These are phyloP conservation scores for Lagenaria siceraria DNA, from an alignment of 306 rosid genomes.

Conservation along the genomic window DNA sequence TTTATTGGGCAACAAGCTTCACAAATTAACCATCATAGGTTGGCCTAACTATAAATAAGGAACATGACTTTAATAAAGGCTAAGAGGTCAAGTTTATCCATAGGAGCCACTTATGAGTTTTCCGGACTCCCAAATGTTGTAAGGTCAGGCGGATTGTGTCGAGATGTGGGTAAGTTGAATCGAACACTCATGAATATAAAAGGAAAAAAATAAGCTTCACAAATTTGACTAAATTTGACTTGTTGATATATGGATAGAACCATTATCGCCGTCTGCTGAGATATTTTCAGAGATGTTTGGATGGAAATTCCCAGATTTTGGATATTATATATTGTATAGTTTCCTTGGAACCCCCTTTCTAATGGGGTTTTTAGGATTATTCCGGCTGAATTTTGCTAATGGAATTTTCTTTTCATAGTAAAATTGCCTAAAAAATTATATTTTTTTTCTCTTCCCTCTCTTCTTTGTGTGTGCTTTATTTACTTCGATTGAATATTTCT, in stretches of 20 bases:
- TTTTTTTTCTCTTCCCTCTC: background rate
- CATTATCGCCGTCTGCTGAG: background rate
- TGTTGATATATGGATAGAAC: too few species aligned
- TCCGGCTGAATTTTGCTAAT: background rate
- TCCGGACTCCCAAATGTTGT: too few species aligned
- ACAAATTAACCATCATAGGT: background rate
- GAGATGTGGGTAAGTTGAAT: too few species aligned
- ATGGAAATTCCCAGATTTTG: background rate
- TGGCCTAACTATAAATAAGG: too few species aligned
- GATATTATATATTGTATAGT: background rate
- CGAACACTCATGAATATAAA: too few species aligned
- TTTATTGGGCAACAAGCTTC: background rate
- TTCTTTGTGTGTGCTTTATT: background rate
- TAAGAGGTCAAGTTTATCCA: too few species aligned
- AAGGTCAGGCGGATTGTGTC: too few species aligned
- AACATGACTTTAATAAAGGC: too few species aligned
- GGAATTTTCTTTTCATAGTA: background rate
- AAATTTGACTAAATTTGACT: too few species aligned
- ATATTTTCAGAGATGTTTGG: background rate
- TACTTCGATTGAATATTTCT: background rate
- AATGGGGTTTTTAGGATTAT: background rate
- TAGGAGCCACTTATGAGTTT: too few species aligned
- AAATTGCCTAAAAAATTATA: too few species aligned
- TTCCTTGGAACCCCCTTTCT: background rate
- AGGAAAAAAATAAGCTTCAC: too few species aligned